phyloP scores from a whole-genome alignment of 2,329 filamentous ascomycete genomes.

The Alternaria arbusti region DNA sequence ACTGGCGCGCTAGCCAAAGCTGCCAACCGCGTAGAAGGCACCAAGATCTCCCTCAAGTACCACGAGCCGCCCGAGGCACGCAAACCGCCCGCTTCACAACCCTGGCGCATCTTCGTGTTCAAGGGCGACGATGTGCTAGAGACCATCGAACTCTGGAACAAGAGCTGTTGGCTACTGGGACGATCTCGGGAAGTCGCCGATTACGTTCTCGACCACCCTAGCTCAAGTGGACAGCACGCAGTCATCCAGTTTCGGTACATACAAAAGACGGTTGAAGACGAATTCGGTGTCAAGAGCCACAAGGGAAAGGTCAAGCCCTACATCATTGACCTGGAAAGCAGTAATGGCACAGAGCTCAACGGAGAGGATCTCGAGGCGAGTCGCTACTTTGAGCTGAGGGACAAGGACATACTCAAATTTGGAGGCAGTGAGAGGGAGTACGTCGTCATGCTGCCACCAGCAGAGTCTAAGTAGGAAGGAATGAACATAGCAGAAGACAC shows the following conservation, averaged over 20 bases:
- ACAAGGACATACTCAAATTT: slow-evolving; percentile 89
- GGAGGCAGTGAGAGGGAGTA: slow-evolving; percentile 91
- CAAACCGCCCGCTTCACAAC: slow-evolving; percentile 77
- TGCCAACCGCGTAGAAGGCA: slow-evolving; percentile 81
- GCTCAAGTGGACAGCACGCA: slow-evolving; percentile 93
- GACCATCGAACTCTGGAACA: slow-evolving; percentile 75
- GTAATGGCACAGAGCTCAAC: slow-evolving; percentile 88
- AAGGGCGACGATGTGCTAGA: slow-evolving; percentile 81
- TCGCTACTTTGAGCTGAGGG: slow-evolving; percentile 82
- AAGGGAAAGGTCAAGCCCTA: slow-evolving; percentile 70
- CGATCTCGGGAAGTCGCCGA: slow-evolving; percentile 83
- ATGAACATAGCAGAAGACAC: not conserved
- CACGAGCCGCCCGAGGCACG: slow-evolving; percentile 93
- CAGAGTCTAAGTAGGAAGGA: slow-evolving; percentile 17
- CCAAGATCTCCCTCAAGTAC: slow-evolving; percentile 86
- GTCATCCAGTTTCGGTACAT: slow-evolving; percentile 91
- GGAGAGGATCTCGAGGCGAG: slow-evolving; percentile 74
- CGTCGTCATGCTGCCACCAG: slow-evolving; percentile 80
- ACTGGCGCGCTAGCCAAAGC: slow-evolving; percentile 86
- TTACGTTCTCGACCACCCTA: slow-evolving; percentile 84
- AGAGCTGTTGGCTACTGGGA: slow-evolving; percentile 91
- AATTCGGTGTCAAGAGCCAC: slow-evolving; percentile 61
- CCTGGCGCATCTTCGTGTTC: slow-evolving; percentile 93
- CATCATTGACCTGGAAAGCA: slow-evolving; percentile 90
- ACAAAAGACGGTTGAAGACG: slow-evolving; percentile 85